These are phyloP conservation scores for Brassica rapa DNA, from an alignment of 345 rosid genomes.

Conservation along the genomic window DNA sequence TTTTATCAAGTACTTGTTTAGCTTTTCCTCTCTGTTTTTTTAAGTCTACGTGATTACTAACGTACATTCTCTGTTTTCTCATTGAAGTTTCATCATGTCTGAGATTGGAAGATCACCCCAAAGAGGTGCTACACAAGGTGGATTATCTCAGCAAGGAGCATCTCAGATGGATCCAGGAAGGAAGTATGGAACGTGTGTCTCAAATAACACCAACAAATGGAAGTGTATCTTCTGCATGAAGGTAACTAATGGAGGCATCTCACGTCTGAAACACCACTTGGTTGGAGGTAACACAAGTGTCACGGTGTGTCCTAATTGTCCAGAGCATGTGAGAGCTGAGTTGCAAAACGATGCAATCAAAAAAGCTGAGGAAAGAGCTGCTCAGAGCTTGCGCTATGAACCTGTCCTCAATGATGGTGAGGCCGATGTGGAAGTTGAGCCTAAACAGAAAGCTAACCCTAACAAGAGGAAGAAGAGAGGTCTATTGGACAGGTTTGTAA, in stretches of 20 bases:
- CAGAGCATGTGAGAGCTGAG: neutral
- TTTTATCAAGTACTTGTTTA: too few relatives aligned
- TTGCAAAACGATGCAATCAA: neutral
- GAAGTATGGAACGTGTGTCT: neutral
- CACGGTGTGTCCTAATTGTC: neutral
- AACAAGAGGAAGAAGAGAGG: neutral
- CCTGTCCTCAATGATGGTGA: neutral
- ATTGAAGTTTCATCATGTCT: neutral
- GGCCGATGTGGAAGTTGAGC: neutral
- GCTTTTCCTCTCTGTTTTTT: too few relatives aligned
- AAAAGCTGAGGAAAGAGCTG: neutral
- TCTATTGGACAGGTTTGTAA: neutral
- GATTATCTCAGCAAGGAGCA: neutral
- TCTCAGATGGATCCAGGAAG: neutral
- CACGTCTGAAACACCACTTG: neutral
- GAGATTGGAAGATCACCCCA: neutral
- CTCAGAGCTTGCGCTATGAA: neutral
- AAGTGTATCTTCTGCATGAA: neutral
- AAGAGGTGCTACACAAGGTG: neutral
- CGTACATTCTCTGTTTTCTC: too few relatives aligned
- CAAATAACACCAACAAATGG: neutral
- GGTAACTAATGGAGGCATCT: neutral
- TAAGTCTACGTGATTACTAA: neutral
- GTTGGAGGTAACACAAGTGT: neutral
- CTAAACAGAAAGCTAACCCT: neutral